A percentile compares a stretch with the other conserved stretches of the same genome.
These are phyloP conservation scores for Huntiella decipiens DNA, from an alignment of 2,329 filamentous ascomycete genomes.

Conservation along the genomic window DNA sequence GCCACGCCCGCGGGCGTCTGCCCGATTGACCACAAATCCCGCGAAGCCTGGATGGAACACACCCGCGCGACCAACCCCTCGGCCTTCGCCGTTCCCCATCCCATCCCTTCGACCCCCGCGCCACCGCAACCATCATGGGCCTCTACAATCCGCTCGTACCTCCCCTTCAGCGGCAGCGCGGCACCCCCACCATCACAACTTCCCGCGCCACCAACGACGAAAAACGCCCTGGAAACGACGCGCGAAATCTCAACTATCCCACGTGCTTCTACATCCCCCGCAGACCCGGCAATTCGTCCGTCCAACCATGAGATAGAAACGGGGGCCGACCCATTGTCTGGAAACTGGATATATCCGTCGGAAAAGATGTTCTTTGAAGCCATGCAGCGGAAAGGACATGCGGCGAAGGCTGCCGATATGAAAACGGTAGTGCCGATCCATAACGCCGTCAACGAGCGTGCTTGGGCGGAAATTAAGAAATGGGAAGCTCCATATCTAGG, in stretches of 20 bases:
- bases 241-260: slow-evolving; percentile 69
- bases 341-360: slow-evolving; percentile 94
- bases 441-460: slow-evolving; percentile 93
- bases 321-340: slow-evolving; percentile 45
- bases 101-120: slow-evolving; percentile 10
- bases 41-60: slow-evolving; percentile 69
- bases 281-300: slow-evolving; percentile 20
- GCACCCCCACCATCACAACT: slow-evolving; percentile 4
- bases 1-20: slow-evolving; percentile 31
- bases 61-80: slow-evolving; percentile 26
- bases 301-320: slow-evolving; percentile 68
- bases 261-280: slow-evolving; percentile 26
- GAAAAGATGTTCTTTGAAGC: slow-evolving; percentile 98
- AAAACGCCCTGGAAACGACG: slow-evolving; percentile 34
- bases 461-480: slow-evolving; percentile 75
- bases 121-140: neutral
- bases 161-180: slow-evolving; percentile 21
- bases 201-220: neutral
- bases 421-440: slow-evolving; percentile 87
- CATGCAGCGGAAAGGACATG: slow-evolving; percentile 77
- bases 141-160: slow-evolving; percentile 16
- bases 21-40: slow-evolving; percentile 78
- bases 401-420: slow-evolving; percentile 56
- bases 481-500: slow-evolving; percentile 61
- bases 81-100: slow-evolving; percentile 18